Percentiles rank a stretch among this genome's conserved stretches.
These are phyloP conservation scores for Arxiozyma heterogenica DNA, from an alignment of 1,139 yeast species.

Conservation along the genomic window DNA sequence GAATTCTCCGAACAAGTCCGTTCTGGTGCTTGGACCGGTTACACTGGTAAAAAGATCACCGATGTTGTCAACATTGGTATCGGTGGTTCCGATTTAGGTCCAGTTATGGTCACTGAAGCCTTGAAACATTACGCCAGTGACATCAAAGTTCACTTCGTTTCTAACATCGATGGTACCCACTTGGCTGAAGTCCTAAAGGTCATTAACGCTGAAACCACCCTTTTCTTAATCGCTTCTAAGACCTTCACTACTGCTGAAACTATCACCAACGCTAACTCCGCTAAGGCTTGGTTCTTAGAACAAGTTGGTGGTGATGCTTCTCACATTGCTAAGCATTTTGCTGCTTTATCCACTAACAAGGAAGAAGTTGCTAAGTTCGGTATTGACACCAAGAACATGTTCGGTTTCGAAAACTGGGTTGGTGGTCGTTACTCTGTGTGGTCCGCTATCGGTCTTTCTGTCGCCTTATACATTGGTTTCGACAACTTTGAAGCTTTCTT, in stretches of 20 bases:
- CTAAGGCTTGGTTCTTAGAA: slow-evolving; percentile 85
- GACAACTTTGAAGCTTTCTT: slow-evolving; percentile 87
- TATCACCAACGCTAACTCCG: slow-evolving; percentile 87
- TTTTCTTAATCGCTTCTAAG: slow-evolving; percentile 92
- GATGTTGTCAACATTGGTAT: slow-evolving; percentile 96
- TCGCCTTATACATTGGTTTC: slow-evolving; percentile 87
- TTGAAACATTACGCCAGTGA: slow-evolving; percentile 79
- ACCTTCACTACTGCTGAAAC: slow-evolving; percentile 99
- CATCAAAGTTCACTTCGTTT: slow-evolving; percentile 80
- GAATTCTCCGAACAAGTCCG: slow-evolving; percentile 85
- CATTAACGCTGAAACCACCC: slow-evolving; percentile 81
- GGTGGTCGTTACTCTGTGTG: slow-evolving; percentile 99
- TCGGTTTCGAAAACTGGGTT: slow-evolving; percentile 97
- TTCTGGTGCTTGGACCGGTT: slow-evolving; percentile 93
- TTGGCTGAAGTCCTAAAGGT: slow-evolving; percentile 78
- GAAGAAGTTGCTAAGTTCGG: slow-evolving; percentile 87
- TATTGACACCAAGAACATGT: slow-evolving; percentile 95
- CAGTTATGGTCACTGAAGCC: slow-evolving; percentile 98
- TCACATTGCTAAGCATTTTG: slow-evolving; percentile 93
- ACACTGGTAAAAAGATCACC: slow-evolving; percentile 87
- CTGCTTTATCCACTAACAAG: slow-evolving; percentile 90
- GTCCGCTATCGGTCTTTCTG: slow-evolving; percentile 96
- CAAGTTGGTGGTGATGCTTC: slow-evolving; percentile 51
- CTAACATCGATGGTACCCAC: slow-evolving; percentile 98
- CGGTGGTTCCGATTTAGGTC: slow-evolving; percentile 98